These are phyloP conservation scores for Ascochyta lentis DNA, from an alignment of 2,329 filamentous ascomycete species.

Conservation along the genomic window DNA sequence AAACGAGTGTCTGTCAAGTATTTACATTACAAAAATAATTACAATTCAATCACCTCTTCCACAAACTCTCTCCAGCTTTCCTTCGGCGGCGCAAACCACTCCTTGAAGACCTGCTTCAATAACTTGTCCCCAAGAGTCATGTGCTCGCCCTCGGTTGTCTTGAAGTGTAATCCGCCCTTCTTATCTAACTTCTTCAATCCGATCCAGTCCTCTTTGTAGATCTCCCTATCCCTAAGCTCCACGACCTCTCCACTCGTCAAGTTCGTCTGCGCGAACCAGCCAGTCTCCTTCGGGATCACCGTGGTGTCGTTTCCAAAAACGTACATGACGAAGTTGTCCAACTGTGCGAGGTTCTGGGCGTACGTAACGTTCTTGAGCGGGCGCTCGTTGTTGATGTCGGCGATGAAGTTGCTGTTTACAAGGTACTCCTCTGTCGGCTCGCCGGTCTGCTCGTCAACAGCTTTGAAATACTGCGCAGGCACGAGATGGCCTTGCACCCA, in stretches of 20 bases:
- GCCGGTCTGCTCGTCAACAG: conserved; percentile 66
- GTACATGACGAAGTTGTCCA: conserved; percentile 87
- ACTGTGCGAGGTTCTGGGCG: conserved; percentile 68
- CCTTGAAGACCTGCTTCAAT: conserved; percentile 69
- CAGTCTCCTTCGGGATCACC: conserved; percentile 86
- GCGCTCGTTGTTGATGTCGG: conserved; percentile 96
- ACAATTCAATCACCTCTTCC: conserved; percentile 40
- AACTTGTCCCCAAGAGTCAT: conserved; percentile 77
- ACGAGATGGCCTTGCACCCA: conserved; percentile 83
- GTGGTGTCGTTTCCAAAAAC: conserved; percentile 86
- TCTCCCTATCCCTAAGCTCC: conserved; percentile 68
- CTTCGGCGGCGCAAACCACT: conserved; percentile 65
- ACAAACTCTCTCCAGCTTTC: conserved; percentile 15
- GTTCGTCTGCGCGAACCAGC: conserved; percentile 86
- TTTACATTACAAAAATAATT: neutral
- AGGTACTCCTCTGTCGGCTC: conserved; percentile 69
- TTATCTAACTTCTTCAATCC: conserved; percentile 80
- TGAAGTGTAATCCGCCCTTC: conserved; percentile 79
- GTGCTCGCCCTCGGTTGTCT: conserved; percentile 75
- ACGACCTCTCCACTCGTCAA: conserved; percentile 67
- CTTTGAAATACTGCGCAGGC: conserved; percentile 93
- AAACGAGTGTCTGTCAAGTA: neutral
- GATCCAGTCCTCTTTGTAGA: conserved; percentile 94
- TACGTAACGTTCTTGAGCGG: conserved; percentile 75
- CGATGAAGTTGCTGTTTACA: conserved; percentile 82